Base-by-base conservation (phyloP, 768 basidiomycete genomes). In the Gloeopeniophorella convolvens region DNA sequence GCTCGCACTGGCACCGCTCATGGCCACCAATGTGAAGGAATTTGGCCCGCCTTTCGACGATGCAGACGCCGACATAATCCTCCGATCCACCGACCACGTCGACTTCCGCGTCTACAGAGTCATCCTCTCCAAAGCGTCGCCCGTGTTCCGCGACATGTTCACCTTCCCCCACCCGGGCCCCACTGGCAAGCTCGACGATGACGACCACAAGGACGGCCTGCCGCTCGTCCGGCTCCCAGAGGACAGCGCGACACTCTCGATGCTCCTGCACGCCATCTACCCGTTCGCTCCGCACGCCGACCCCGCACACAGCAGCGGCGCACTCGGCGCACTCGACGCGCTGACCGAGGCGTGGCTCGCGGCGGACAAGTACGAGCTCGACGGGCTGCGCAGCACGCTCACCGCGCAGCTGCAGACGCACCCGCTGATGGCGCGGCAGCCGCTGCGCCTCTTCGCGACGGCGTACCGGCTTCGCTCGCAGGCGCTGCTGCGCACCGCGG, bases 101-200 rank as follows among this genome's bases (percentile, higher is more conserved):
- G 37, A 51, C 20, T 60, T 56, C 27, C 48, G 18, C 12, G 51
- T 56, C 15, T 50, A 60, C 31, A 45, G 39, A 21, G 27, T 50
- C 24, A 45, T 60, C 31, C 18, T 60, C 4, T 44, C 35, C 16
- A 54, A 54, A 34, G 52, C 51, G 6, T 57, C 55, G n/a, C 46
- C 45, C 23, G 35, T 54, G 13, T 48, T 57, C 48, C 41, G 30
- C 20, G 45, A 32, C 27, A 44, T 51, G 42, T 51, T 51, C 30
- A 45, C 50, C 4, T 42, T 45, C 3, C 43, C 42, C 10, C 43
- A 44, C 31, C 49, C 40, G 10, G 34, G 33, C 20, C 24, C 20
- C 3, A 12, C 30, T 21, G 3, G 30, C n/a, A 33, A 47, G 23
- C 7, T 5, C 44, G 33, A 48, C 9, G 48, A 42, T 20, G 45